Evolutionary conservation across 2,329 filamentous ascomycete species (phyloP).

Genomic region (Colletotrichum sp.): DNA sequence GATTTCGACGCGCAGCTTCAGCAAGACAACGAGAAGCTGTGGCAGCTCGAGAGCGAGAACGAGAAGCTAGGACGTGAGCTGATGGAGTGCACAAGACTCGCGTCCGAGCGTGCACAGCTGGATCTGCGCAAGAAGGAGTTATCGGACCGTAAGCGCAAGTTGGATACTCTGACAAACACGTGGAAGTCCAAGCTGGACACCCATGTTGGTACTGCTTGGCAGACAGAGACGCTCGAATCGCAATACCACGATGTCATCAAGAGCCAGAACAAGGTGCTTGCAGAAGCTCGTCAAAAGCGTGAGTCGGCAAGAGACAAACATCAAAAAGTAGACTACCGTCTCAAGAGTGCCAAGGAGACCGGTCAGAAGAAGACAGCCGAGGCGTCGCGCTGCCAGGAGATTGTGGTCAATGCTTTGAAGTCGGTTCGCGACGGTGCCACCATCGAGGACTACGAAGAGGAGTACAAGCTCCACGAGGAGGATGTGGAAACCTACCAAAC

Average conservation of each 20-base stretch:
- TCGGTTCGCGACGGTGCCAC: constrained; percentile 46
- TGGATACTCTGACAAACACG: constrained; percentile 78
- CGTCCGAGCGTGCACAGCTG: constrained; percentile 82
- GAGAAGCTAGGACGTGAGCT: constrained; percentile 80
- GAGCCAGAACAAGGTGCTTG: constrained; percentile 60
- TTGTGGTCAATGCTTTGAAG: constrained; percentile 55
- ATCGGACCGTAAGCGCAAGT: constrained; percentile 72
- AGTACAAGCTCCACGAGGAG: constrained; percentile 55
- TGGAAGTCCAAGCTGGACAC: constrained; percentile 74
- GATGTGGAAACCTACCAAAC: constrained; percentile 67
- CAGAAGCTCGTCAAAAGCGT: constrained; percentile 71
- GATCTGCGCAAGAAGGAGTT: constrained; percentile 84
- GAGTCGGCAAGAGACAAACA: constrained; percentile 76
- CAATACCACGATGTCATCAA: constrained; percentile 71
- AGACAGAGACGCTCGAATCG: constrained; percentile 70
- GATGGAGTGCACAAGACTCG: constrained; percentile 79
- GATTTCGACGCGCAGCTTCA: constrained; percentile 76
- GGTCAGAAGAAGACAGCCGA: constrained; percentile 69
- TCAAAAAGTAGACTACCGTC: constrained; percentile 76
- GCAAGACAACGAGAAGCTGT: constrained; percentile 68
- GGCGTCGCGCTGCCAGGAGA: constrained; percentile 63
- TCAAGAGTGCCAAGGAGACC: constrained; percentile 69
- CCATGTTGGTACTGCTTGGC: constrained; percentile 71
- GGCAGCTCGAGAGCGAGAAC: constrained; percentile 73
- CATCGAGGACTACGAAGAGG: constrained; percentile 60